A percentile compares a stretch with the other conserved stretches of the same genome.
phyloP scores from a whole-genome alignment of 2,329 filamentous ascomycete species.

The Colletotrichum kahawae region DNA sequence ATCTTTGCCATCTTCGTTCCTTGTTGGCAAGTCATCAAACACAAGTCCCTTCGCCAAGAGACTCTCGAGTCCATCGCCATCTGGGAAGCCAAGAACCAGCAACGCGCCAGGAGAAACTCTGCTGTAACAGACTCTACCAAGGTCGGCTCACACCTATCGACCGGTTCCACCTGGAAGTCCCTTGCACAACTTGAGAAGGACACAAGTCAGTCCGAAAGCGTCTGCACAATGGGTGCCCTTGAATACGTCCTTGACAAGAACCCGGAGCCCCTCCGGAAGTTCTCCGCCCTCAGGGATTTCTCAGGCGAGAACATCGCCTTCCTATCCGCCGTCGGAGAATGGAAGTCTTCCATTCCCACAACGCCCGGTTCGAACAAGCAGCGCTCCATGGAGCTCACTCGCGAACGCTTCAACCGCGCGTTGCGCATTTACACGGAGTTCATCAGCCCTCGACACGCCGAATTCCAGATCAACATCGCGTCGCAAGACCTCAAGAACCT shows the following conservation, averaged over 20 bases:
- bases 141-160: background rate
- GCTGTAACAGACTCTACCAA: slow-evolving; percentile 33
- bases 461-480: slow-evolving; percentile 72
- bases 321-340: slow-evolving; percentile 60
- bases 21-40: slow-evolving; percentile 58
- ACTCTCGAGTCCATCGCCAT: slow-evolving; percentile 53
- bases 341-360: slow-evolving; percentile 48
- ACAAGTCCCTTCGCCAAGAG: slow-evolving; percentile 49
- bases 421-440: slow-evolving; percentile 67
- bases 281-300: slow-evolving; percentile 70
- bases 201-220: slow-evolving; percentile 33
- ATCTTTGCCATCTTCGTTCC: slow-evolving; percentile 69
- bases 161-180: slow-evolving; percentile 33
- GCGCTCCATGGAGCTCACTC: slow-evolving; percentile 36
- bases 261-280: slow-evolving; percentile 64
- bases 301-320: slow-evolving; percentile 76
- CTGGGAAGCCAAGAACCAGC: slow-evolving; percentile 44
- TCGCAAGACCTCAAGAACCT: slow-evolving; percentile 59
- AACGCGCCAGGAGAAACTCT: background rate
- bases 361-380: slow-evolving; percentile 15
- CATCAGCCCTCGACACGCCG: slow-evolving; percentile 64
- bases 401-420: slow-evolving; percentile 61
- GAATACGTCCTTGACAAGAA: slow-evolving; percentile 66
- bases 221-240: slow-evolving; percentile 61
- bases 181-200: slow-evolving; percentile 41